A percentile compares a stretch with the other conserved stretches of the same genome.
These are phyloP conservation scores for Camillea tinctor DNA, from an alignment of 2,329 filamentous ascomycete species.

Conservation along the genomic window DNA sequence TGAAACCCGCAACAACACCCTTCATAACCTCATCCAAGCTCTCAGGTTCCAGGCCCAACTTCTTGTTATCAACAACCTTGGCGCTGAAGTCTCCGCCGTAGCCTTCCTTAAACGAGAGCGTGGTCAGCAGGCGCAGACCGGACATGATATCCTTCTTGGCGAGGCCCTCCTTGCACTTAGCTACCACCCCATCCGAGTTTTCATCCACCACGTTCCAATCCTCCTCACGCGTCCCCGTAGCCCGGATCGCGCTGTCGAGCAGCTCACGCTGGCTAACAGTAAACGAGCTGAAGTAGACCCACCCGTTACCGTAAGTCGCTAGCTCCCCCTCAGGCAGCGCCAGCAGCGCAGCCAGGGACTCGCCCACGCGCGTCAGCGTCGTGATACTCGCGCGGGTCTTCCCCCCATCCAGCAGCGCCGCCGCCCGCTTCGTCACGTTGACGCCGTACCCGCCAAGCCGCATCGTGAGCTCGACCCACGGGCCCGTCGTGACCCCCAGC, in stretches of 20 bases:
- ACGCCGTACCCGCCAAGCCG: constrained; percentile 31
- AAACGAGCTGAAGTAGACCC: constrained; percentile 36
- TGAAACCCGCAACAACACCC: constrained; percentile 6
- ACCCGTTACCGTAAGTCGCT: constrained; percentile 29
- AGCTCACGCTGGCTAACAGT: constrained; percentile 35
- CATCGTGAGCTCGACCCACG: constrained; percentile 35
- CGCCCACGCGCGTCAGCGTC: constrained; percentile 33
- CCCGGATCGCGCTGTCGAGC: constrained; percentile 34
- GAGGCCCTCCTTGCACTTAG: constrained; percentile 10
- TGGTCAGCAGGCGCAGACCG: constrained; percentile 22
- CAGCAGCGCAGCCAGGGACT: constrained; percentile 35
- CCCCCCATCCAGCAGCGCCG: constrained; percentile 32
- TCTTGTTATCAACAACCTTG: constrained; percentile 28
- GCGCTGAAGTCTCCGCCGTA: constrained; percentile 9
- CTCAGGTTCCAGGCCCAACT: constrained; percentile 29
- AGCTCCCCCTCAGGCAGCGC: constrained; percentile 34
- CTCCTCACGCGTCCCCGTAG: constrained; percentile 28
- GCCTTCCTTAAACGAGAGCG: constrained; percentile 24
- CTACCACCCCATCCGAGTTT: constrained; percentile 18
- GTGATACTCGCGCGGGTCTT: constrained; percentile 28
- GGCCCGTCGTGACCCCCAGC: constrained; percentile 34
- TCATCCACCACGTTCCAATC: constrained; percentile 30
- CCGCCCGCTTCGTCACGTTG: constrained; percentile 30
- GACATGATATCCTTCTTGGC: constrained; percentile 14
- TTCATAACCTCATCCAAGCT: constrained; percentile 29